Evolutionary conservation across 164 flowering plant species (phyloP), one percentile per base, ranked within the genome.

Genomic region (Chloranthus sessilifolius): DNA sequence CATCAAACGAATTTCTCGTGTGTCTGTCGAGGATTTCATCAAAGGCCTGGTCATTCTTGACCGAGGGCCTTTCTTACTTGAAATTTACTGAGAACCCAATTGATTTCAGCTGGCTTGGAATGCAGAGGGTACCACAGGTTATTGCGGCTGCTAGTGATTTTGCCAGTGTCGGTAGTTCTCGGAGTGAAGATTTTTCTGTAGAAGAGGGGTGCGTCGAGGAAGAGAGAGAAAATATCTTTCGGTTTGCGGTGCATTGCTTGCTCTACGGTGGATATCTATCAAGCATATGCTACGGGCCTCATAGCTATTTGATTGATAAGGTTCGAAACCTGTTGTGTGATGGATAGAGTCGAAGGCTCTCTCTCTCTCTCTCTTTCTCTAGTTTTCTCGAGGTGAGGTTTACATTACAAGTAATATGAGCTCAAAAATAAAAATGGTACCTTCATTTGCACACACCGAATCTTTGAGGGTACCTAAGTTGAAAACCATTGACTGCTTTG

Each of bases 171-270:
- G 46, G 52, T 35, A 43, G 17, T 55, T 28, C 31, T 21, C 22
- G 25, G 31, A 37, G 24, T 19, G 53, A 43, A 26, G 20, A 28
- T 11, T 43, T 30, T 34, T 59, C 42, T 63, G 60, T 55, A 53
- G 24, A 20, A 7, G 23, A 29, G 35, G 46, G 22, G 24, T 50
- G 35, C 53, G 41, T 9, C 3, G 33, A 31, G 15, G 45, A 62
- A 43, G 56, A 34, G 14, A 61, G 60, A 39, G 23, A 5, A 24
- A 25, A 17, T 50, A 2, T 82, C 15, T 53, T 57, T 55, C 60
- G 61, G 52, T 67, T 82, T 21, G 74, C 75, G 27, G 36, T 58
- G 8, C 88, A 82, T 58, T 78, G 83, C 63, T 64, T 75, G 46
- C 36, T 62, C 6, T 78, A 71, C 67, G 89, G 87, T 49, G 73